phyloP scores from a whole-genome alignment of 2,329 filamentous ascomycete species.

The Pseudogymnoascus sp. region DNA sequence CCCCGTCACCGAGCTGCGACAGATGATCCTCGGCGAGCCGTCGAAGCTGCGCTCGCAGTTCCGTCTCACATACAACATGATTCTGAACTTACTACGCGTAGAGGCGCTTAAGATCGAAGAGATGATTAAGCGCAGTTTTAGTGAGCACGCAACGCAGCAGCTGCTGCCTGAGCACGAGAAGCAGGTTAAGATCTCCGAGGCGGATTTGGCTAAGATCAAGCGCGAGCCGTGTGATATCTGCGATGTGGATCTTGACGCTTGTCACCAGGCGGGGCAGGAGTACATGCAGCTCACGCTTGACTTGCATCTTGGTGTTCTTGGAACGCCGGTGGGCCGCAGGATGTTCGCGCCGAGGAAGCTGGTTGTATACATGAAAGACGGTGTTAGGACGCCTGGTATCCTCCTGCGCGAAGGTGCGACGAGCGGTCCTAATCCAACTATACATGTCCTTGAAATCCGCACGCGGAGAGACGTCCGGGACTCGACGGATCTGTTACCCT shows the following conservation, averaged over 20 bases:
- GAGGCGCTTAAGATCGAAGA: constrained; percentile 98
- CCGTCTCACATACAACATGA: constrained; percentile 98
- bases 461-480: constrained; percentile 60
- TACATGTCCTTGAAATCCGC: constrained; percentile 73
- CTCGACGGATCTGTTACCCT: constrained; percentile 79
- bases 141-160: constrained; percentile 93
- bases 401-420: constrained; percentile 67
- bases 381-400: constrained; percentile 72
- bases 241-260: constrained; percentile 68
- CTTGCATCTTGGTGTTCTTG: constrained; percentile 65
- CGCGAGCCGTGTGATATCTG: constrained; percentile 76
- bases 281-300: constrained; percentile 73
- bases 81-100: constrained; percentile 85
- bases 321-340: constrained; percentile 73
- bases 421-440: constrained; percentile 52
- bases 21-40: constrained; percentile 93
- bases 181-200: constrained; percentile 83
- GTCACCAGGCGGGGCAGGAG: constrained; percentile 73
- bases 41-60: constrained; percentile 95
- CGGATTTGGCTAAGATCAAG: constrained; percentile 83
- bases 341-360: constrained; percentile 70
- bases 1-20: constrained; percentile 69
- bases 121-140: constrained; percentile 99
- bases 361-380: constrained; percentile 77
- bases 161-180: constrained; percentile 92